Percentiles rank a stretch among this genome's conserved stretches.
These are phyloP conservation scores for Thamnidium elegans DNA, from an alignment of 192 early-diverging fungal species.

Conservation along the genomic window DNA sequence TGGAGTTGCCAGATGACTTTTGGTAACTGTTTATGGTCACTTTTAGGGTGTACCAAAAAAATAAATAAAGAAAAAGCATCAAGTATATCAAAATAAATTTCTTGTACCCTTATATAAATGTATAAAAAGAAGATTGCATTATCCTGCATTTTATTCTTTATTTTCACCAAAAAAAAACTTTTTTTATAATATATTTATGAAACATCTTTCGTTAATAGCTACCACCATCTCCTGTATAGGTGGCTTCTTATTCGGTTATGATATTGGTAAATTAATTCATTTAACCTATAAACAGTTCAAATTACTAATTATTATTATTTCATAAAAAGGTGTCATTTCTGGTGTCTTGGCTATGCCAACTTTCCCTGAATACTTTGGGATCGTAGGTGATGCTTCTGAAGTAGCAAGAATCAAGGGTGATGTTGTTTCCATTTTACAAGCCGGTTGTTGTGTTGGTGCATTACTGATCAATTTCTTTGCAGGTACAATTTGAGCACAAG, in stretches of 20 bases:
- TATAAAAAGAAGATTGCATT: not conserved
- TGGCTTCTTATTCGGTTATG: constrained; percentile 53
- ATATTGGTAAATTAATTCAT: constrained; percentile 8
- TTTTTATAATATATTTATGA: constrained; percentile 17
- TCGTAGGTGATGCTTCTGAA: constrained; percentile 2
- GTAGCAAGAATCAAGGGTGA: constrained; percentile 17
- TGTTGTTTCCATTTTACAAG: constrained; percentile 34
- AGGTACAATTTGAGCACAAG: constrained; percentile 17
- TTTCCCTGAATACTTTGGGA: constrained; percentile 34
- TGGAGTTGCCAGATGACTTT: no score
- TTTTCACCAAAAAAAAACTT: no score
- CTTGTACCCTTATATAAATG: no score
- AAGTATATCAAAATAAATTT: no score
- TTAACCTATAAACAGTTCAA: not conserved
- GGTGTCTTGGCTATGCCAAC: constrained; percentile 59
- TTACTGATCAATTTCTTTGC: constrained; percentile 40
- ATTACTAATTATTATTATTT: not conserved
- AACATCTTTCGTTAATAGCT: constrained; percentile 30
- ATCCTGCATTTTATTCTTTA: not conserved
- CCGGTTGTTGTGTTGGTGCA: constrained; percentile 43
- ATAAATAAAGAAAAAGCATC: no score
- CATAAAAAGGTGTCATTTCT: constrained; percentile 48
- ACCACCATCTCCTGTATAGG: constrained; percentile 53
- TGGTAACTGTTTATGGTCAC: no score
- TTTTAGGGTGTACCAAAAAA: no score